Percentiles rank a stretch among this genome's conserved stretches.
phyloP scores from a whole-genome alignment of 2,329 filamentous ascomycete species.

The Trichoderma semiorbis region DNA sequence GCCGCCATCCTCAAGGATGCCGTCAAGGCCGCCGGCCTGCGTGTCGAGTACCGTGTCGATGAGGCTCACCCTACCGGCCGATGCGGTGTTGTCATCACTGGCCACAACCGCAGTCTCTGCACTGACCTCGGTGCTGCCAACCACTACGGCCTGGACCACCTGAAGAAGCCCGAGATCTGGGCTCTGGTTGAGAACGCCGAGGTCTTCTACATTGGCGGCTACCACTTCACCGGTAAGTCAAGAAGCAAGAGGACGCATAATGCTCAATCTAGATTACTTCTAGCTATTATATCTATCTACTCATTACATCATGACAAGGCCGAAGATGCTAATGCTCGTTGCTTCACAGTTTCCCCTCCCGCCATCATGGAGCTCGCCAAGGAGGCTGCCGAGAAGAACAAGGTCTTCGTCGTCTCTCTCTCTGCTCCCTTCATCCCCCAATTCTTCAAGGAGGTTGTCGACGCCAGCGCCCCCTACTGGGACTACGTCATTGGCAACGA shows the following conservation, averaged over 20 bases:
- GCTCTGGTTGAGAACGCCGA: constrained; percentile 82
- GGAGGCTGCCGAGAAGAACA: constrained; percentile 85
- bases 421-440: constrained; percentile 94
- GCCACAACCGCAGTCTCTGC: constrained; percentile 90
- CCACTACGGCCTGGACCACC: constrained; percentile 90
- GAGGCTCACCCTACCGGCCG: constrained; percentile 80
- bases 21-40: constrained; percentile 81
- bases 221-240: constrained; percentile 73
- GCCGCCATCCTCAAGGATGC: constrained; percentile 83
- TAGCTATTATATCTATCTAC: neutral
- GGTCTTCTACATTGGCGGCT: constrained; percentile 91
- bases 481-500: constrained; percentile 97
- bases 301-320: neutral
- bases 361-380: constrained; percentile 87
- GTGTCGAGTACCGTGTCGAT: constrained; percentile 93
- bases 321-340: neutral
- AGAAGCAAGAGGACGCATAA: neutral
- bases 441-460: constrained; percentile 96
- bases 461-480: constrained; percentile 84
- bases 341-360: constrained; percentile 68
- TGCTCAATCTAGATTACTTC: neutral
- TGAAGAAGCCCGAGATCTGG: constrained; percentile 92
- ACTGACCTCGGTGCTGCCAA: constrained; percentile 96
- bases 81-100: constrained; percentile 95
- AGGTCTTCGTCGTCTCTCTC: constrained; percentile 86